Evolutionary conservation across 2,329 filamentous ascomycete genomes (phyloP), one percentile per base, ranked within the genome.

Genomic region (Ascochyta fabae): DNA sequence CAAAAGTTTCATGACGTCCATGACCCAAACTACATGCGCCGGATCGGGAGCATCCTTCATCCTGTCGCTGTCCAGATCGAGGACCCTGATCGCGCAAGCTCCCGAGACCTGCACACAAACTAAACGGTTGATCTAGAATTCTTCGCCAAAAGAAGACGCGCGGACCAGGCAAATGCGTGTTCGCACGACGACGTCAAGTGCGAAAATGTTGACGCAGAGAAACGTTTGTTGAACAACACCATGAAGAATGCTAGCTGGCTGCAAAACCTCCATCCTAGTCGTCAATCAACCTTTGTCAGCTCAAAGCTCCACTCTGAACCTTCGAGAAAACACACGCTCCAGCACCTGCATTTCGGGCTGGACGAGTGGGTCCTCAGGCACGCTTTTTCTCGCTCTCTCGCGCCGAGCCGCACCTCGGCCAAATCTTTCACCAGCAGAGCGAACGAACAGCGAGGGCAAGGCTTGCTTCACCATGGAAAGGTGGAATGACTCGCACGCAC

Each of bases 351-450:
- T 43, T 34, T 46, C 35, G 15, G 40, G 26, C 29, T 29, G 15
- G 33, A 16, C 16, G 23, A 43, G 42, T 56, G 52, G 35, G 41
- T 42, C 41, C 27, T 27, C 39, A 27, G 39, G 31, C 42, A 41
- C 26, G 36, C 16, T 35, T 55, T 50, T 31, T 55, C 19, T 19
- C 46, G 40, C 40, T 39, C 19, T 50, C 24, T 31, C 53, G 53
- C 53, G 48, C 53, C 48, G 53, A 57, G 44, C 48, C 53, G 53
- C 53, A 48, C 43, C 53, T 57, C 48, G 53, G 53, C 48, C 45
- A 34, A 39, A 15, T 52, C 38, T 47, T 31, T 35, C 42, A 24
- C 42, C 47, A 45, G 41, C 47, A 43, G 13, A 29, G 15, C 34
- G 24, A 19, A 19, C 19, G 19, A 36, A 36, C 29, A 15, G 49